phyloP scores from a whole-genome alignment of 768 basidiomycete genomes.

The Russula sp. region DNA sequence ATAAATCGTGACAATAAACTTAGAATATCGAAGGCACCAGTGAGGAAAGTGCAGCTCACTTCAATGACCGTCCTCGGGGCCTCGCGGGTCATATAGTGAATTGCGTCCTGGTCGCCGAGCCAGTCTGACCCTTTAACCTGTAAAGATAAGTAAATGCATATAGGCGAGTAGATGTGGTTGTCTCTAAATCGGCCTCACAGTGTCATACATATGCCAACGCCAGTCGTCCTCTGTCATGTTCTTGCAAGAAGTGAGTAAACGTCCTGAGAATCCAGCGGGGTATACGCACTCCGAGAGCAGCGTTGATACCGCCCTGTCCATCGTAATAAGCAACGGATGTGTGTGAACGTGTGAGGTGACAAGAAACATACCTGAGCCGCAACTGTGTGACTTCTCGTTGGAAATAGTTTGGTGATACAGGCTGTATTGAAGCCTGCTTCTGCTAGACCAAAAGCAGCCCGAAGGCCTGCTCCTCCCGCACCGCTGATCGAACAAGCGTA shows the following conservation, averaged over 20 bases:
- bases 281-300: constrained; percentile 79
- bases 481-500: constrained; percentile 52
- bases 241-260: constrained; percentile 39
- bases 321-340: not conserved
- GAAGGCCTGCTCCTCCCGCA: constrained; percentile 96
- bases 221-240: constrained; percentile 99
- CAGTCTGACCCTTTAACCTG: constrained; percentile 99
- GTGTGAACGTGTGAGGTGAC: not conserved
- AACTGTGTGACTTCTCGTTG: constrained; percentile 97
- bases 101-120: constrained; percentile 99
- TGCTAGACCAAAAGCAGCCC: constrained; percentile 97
- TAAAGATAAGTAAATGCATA: constrained; percentile 9
- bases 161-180: not conserved
- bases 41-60: constrained; percentile 42
- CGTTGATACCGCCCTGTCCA: constrained; percentile 91
- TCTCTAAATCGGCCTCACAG: constrained; percentile 48
- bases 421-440: constrained; percentile 99
- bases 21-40: not conserved
- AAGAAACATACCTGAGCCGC: constrained; percentile 76
- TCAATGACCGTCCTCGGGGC: constrained; percentile 93
- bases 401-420: constrained; percentile 98
- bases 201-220: constrained; percentile 99
- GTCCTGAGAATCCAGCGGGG: not conserved
- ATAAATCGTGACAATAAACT: constrained; percentile 6
- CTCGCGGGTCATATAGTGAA: constrained; percentile 99